Percentiles rank a stretch among this genome's conserved stretches.
phyloP scores from a whole-genome alignment of 305 asterid species.

The Ajuga reptans region DNA sequence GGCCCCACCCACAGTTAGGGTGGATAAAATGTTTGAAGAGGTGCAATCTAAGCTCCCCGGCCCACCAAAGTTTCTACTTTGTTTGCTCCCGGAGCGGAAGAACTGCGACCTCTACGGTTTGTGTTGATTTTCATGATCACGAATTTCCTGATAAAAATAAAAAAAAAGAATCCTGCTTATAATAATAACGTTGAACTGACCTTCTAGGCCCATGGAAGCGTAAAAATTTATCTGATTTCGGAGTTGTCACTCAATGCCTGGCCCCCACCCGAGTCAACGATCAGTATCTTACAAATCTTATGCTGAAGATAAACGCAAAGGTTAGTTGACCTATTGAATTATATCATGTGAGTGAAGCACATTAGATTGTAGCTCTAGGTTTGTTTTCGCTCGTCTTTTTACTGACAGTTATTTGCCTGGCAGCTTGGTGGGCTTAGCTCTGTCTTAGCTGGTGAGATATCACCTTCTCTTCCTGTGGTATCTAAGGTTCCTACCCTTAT shows the following conservation, averaged over 20 bases:
- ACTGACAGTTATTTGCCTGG: conserved; percentile 4
- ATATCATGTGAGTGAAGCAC: not conserved
- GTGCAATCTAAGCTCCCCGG: conserved; percentile 47
- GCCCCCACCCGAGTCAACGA: conserved; percentile 66
- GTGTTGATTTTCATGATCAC: conserved; percentile 16
- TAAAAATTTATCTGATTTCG: conserved; percentile 66
- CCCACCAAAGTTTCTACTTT: conserved; percentile 58
- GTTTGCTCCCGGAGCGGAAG: conserved; percentile 57
- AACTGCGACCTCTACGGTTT: conserved; percentile 52
- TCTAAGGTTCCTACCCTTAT: conserved; percentile 68
- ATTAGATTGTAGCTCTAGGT: not conserved
- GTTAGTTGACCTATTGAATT: conserved; percentile 26
- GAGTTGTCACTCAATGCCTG: conserved; percentile 80
- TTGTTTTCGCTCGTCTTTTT: not conserved
- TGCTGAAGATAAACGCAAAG: conserved; percentile 88
- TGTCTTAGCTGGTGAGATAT: conserved; percentile 46
- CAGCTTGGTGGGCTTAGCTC: conserved; percentile 92
- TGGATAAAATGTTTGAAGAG: conserved; percentile 52
- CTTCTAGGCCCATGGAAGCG: conserved; percentile 78
- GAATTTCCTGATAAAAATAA: not conserved
- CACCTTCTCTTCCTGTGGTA: conserved; percentile 53
- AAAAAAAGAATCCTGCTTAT: not conserved
- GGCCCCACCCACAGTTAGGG: conserved; percentile 52
- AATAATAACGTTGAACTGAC: not conserved
- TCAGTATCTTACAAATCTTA: conserved; percentile 68